Evolutionary conservation across 345 rosid species (phyloP), one percentile per base, ranked within the genome.

Genomic region (Heritiera littoralis): DNA sequence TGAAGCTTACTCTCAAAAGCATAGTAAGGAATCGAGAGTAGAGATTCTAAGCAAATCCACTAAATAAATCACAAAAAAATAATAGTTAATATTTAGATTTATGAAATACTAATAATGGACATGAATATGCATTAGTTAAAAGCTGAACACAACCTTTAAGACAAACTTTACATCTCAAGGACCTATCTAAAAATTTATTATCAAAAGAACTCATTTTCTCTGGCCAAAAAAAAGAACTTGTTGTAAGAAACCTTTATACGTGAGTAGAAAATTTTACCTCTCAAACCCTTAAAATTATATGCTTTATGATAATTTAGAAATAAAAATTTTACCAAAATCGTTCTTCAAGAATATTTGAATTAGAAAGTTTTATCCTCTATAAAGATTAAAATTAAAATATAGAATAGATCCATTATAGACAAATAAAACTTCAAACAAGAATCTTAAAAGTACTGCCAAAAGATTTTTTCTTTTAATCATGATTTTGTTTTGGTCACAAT

Each of bases 41-140:
- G 81, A 79, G 88, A 88, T 83, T 95, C 96, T 77, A 95, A 86
- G 86, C 97, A 89, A 78, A 85, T 85, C 99, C 99, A 95, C 99
- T 95, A 85, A 49, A 84, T 32, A 46, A 81, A 66, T 49, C 68
- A 71, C 17, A 40, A 3, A 40, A 8, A 52, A 13, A 12, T 1
- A 52, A 52, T 43, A 48, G 10, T 79, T 65, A 70, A 12, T 51
- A 67, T 32, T 48, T 65, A 10, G 32, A 55, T 54, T 48, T 52
- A 67, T 41, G 43, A 77, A 52, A 45, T 46, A 4, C 17, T 23
- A 45, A 43, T 14, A 38, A 75, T 45, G 58, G 63, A 76, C 59
- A 63, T 46, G n/a, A 63, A 64, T 43, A 48, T 14, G 41, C 13
- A 48, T 23, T 48, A 48, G 32, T 48, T 28, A 70, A 48, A 48